phyloP scores from a whole-genome alignment of 257 asterid species.

The Avicennia marina region DNA sequence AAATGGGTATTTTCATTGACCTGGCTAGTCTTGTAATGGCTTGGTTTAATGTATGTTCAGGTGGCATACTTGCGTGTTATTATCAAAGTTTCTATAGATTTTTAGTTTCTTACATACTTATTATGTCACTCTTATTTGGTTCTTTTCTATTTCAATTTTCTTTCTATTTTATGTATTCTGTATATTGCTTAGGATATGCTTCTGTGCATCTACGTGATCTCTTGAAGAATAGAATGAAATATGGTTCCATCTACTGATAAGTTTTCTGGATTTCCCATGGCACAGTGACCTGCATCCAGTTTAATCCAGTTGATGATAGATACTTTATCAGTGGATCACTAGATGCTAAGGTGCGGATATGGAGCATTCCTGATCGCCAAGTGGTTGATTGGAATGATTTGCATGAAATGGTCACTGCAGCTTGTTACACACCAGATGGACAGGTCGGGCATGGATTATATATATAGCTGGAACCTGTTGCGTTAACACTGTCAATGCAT shows the following conservation, averaged over 20 bases:
- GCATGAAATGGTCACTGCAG: conserved; percentile 99
- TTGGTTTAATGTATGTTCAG: neutral
- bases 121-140: neutral
- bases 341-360: conserved; percentile 97
- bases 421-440: conserved; percentile 98
- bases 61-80: neutral
- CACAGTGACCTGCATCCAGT: conserved; percentile 99
- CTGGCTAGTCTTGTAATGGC: conserved; percentile 1
- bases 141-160: too few species aligned
- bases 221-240: neutral
- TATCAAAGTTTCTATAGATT: neutral
- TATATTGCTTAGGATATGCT: neutral
- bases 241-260: conserved; percentile 24
- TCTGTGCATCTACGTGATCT: conserved; percentile 14
- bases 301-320: conserved; percentile 93
- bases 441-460: conserved; percentile 55
- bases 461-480: conserved; percentile 9
- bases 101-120: too few species aligned
- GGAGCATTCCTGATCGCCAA: conserved; percentile 94
- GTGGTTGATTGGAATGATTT: conserved; percentile 98
- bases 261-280: conserved; percentile 30
- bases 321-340: conserved; percentile 98
- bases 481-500: too few species aligned
- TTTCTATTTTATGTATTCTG: neutral
- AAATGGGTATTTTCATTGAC: neutral